These are phyloP conservation scores for Mortierella sp. DNA, from an alignment of 371 early-diverging fungal species.

Conservation along the genomic window DNA sequence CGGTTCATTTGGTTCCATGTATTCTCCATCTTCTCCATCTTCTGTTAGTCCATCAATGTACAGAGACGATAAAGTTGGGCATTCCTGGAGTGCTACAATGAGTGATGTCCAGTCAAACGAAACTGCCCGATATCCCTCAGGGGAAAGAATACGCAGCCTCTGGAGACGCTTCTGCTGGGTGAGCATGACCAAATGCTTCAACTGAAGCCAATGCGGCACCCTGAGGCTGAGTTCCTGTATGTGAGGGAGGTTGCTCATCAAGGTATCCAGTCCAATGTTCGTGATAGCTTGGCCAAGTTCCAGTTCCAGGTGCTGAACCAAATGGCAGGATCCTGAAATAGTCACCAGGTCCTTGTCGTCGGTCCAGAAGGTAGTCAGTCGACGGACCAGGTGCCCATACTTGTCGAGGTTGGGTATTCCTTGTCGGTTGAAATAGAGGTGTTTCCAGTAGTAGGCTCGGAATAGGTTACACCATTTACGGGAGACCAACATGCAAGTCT, in stretches of 20 bases:
- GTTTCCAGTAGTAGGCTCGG: constrained; percentile 19
- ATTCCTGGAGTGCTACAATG: constrained; percentile 12
- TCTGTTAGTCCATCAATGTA: neutral
- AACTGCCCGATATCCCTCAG: neutral
- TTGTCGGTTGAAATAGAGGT: constrained; percentile 18
- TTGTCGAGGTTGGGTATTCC: constrained; percentile 17
- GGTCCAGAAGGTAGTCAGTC: constrained; percentile 1
- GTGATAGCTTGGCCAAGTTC: neutral
- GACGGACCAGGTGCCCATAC: constrained; percentile 24
- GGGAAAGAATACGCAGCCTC: neutral
- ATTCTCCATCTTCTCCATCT: neutral
- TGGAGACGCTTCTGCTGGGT: constrained; percentile 9
- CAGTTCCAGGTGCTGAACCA: constrained; percentile 12
- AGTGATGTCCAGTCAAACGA: neutral
- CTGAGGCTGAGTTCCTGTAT: constrained; percentile 11
- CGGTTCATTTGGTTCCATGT: no score
- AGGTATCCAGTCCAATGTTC: neutral
- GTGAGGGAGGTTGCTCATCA: constrained; percentile 7
- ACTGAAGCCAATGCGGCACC: neutral
- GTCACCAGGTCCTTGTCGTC: constrained; percentile 1
- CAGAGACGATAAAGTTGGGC: constrained; percentile 8
- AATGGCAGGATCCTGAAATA: constrained; percentile 20
- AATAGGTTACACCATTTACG: constrained; percentile 22
- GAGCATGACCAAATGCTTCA: constrained; percentile 2
- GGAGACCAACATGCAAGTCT: constrained; percentile 39